Percentiles rank a stretch among this genome's conserved stretches.
Evolutionary conservation across 768 basidiomycete species (phyloP).

Genomic region (Agrocybe praecox): DNA sequence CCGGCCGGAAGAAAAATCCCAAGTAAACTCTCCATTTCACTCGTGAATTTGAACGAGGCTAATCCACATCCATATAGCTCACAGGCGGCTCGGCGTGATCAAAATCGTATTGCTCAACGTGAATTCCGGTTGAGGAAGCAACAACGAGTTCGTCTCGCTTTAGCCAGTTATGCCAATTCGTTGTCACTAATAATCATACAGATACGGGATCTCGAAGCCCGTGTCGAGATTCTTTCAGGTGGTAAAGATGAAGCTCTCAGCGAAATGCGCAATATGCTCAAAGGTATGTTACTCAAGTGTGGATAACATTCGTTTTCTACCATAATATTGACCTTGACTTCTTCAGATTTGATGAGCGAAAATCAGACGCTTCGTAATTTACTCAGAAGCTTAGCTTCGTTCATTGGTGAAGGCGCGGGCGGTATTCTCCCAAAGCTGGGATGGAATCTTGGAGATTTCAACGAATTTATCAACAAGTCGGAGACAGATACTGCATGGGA

Average conservation of each 20-base stretch:
- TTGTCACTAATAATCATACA: slow-evolving; percentile 30
- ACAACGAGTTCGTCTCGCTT: slow-evolving; percentile 58
- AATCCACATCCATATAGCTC: slow-evolving; percentile 51
- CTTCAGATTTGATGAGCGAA: slow-evolving; percentile 82
- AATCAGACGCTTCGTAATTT: slow-evolving; percentile 84
- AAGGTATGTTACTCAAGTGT: slow-evolving; percentile 46
- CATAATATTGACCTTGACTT: not conserved
- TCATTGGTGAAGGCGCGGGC: slow-evolving; percentile 87
- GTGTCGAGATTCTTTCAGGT: slow-evolving; percentile 92
- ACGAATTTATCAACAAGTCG: slow-evolving; percentile 77
- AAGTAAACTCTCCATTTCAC: slow-evolving; percentile 51
- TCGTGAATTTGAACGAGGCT: slow-evolving; percentile 15
- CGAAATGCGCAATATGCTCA: slow-evolving; percentile 82
- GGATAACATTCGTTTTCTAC: not conserved
- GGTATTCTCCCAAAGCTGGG: slow-evolving; percentile 79
- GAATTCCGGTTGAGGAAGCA: slow-evolving; percentile 94
- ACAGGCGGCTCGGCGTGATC: slow-evolving; percentile 85
- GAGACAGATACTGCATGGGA: slow-evolving; percentile 96
- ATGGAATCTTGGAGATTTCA: slow-evolving; percentile 78
- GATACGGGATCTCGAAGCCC: slow-evolving; percentile 95
- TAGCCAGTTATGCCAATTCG: not conserved
- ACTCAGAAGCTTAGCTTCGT: slow-evolving; percentile 72
- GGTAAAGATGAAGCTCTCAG: slow-evolving; percentile 87
- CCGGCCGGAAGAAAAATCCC: slow-evolving; percentile 89
- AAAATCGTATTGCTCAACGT: slow-evolving; percentile 90